Evolutionary conservation across 2,329 filamentous ascomycete genomes (phyloP), one percentile per base, ranked within the genome.

Genomic region (Balansia obtecta): DNA sequence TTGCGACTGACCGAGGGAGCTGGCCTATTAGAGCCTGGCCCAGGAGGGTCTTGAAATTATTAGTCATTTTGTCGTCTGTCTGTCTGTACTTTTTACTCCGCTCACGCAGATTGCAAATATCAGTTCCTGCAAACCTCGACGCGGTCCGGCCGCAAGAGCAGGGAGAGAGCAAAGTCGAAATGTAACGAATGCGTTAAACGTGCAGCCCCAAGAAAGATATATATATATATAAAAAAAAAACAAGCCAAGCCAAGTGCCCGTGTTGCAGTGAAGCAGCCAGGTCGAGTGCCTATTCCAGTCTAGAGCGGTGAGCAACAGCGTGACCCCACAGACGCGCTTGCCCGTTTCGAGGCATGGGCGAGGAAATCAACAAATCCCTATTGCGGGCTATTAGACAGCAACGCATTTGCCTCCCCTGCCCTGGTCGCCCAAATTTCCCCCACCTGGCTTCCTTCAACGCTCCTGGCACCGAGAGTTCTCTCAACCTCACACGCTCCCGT

Each of bases 361-460:
- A 59, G 56, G 58, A 64, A 65, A 63, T 68, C 65, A 68, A 68
- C 65, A 68, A 68, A 67, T 65, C 63, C 61, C 61, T 60, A 56
- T 27, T 27, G 8, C 27, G 27, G 27, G 5, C 27, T 27, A 27
- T 7, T 27, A 27, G 55, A 52, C 56, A 58, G 55, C 58, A 60
- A 60, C 58, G 52, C 53, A 54, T 53, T 45, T 51, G 48, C 48
- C 52, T 52, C 52, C 52, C 45, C 52, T 53, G 53, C 61, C 65
- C 65, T 60, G 63, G 64, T 62, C 60, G 58, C 61, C 69, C 68
- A 69, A 70, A 68, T 70, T 67, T 68, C 69, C 68, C 70, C 71
- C 69, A 71, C 69, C 69, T 70, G 69, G 34, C 68, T 68, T 66
- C 66, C 63, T 55, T 58, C 53, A 54, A 53, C 57, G 58, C 57